Evolutionary conservation across 1,284 basidiomycete genomes (phyloP).

Genomic region (Somion occarium): DNA sequence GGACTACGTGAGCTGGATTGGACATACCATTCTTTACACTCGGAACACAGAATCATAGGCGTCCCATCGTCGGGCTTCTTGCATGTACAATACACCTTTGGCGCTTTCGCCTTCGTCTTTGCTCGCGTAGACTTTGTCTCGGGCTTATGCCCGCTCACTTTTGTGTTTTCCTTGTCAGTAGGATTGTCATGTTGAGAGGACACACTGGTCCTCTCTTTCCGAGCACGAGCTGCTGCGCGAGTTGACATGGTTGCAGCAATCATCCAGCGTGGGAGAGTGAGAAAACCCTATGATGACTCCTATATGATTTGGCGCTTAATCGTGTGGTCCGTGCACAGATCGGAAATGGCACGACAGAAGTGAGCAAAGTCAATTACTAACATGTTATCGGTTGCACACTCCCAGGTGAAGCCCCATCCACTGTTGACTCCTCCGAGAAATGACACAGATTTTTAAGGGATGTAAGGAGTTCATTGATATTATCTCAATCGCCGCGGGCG

Average conservation of each 20-base stretch:
- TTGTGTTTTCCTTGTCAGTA: conserved; percentile 6
- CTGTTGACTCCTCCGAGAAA: too few relatives aligned
- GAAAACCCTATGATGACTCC: neutral
- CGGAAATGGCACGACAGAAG: too few relatives aligned
- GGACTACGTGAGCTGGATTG: neutral
- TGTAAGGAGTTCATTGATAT: too few relatives aligned
- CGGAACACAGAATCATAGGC: conserved; percentile 75
- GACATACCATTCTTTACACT: conserved; percentile 71
- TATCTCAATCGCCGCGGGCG: too few relatives aligned
- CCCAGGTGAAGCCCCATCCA: too few relatives aligned
- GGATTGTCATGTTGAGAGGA: conserved; percentile 1
- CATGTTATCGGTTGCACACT: too few relatives aligned
- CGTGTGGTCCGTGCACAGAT: too few relatives aligned
- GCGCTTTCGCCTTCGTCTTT: conserved; percentile 13
- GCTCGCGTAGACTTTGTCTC: conserved; percentile 9
- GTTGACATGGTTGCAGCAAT: conserved; percentile 6
- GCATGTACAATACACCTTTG: conserved; percentile 52
- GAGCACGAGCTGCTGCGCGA: neutral
- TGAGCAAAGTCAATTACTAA: too few relatives aligned
- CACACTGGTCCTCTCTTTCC: neutral
- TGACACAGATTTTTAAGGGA: too few relatives aligned
- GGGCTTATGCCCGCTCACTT: neutral
- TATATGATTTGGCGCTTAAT: too few relatives aligned
- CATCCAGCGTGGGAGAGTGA: conserved; percentile 6
- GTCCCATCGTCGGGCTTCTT: conserved; percentile 65